Evolutionary conservation across 148 eudicot species (phyloP).

Genomic region (Beta vulgaris): DNA sequence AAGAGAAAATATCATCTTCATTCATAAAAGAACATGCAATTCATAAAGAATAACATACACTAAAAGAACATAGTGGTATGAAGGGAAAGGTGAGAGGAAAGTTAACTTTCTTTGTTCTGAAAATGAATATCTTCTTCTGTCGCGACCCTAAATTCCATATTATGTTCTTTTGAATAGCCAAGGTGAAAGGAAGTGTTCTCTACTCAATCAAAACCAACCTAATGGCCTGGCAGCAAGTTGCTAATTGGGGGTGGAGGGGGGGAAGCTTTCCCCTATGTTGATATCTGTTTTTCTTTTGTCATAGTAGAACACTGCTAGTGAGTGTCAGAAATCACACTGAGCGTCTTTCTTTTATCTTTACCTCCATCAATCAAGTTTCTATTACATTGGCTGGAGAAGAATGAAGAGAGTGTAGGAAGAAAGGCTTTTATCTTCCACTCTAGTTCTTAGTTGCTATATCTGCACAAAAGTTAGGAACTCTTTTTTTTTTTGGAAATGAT

Average conservation of each 20-base stretch:
- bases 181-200: not conserved
- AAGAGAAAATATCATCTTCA: too few species aligned
- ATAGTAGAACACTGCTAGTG: not conserved
- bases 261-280: not conserved
- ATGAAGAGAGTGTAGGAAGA: not conserved
- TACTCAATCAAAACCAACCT: not conserved
- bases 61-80: too few species aligned
- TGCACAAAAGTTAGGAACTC: not conserved
- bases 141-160: not conserved
- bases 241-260: not conserved
- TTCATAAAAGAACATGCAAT: too few species aligned
- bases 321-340: not conserved
- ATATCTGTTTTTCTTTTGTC: too few species aligned
- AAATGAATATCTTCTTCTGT: too few species aligned
- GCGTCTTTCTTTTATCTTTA: too few species aligned
- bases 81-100: not conserved
- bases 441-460: not conserved
- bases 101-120: not conserved
- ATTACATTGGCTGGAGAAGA: not conserved
- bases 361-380: not conserved
- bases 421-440: not conserved
- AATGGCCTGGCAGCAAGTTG: too few species aligned
- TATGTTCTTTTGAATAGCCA: not conserved
- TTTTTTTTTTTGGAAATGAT: not conserved
- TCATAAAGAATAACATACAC: too few species aligned